Evolutionary conservation across 2,329 filamentous ascomycete species (phyloP).

Genomic region (Sordariomycetes sp.): DNA sequence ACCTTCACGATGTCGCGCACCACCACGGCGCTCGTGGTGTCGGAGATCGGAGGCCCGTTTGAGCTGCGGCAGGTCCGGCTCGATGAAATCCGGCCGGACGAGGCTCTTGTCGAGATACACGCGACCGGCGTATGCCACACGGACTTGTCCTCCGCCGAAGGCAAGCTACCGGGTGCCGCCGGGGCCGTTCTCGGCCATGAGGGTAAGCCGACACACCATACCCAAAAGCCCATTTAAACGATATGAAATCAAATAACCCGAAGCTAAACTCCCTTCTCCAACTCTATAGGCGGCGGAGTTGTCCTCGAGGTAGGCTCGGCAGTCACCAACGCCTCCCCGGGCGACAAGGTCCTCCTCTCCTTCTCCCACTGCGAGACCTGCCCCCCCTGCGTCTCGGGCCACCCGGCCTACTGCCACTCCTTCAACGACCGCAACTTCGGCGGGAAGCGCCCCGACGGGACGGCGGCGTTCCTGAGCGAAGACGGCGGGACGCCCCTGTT

Average conservation of each 20-base stretch:
- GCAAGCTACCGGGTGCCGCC: background rate
- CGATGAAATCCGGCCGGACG: conserved; percentile 23
- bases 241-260: background rate
- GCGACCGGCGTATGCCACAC: conserved; percentile 46
- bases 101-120: conserved; percentile 40
- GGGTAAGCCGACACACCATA: conserved; percentile 20
- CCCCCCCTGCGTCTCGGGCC: conserved; percentile 31
- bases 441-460: conserved; percentile 1
- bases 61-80: conserved; percentile 12
- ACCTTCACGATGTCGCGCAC: conserved; percentile 1
- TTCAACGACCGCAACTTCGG: conserved; percentile 38
- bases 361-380: conserved; percentile 27
- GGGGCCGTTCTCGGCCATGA: conserved; percentile 39
- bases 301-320: conserved; percentile 30
- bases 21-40: conserved; percentile 1
- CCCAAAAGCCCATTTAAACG: background rate
- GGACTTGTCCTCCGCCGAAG: conserved; percentile 32
- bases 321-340: conserved; percentile 33
- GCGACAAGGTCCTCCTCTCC: conserved; percentile 42
- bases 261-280: background rate
- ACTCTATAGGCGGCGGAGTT: conserved; percentile 27
- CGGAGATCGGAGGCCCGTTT: background rate
- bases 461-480: background rate
- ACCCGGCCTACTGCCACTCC: conserved; percentile 34
- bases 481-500: conserved; percentile 5